Conservation (phyloP, 805 yeast species). For the Hanseniaspora occidentalis region DNA sequence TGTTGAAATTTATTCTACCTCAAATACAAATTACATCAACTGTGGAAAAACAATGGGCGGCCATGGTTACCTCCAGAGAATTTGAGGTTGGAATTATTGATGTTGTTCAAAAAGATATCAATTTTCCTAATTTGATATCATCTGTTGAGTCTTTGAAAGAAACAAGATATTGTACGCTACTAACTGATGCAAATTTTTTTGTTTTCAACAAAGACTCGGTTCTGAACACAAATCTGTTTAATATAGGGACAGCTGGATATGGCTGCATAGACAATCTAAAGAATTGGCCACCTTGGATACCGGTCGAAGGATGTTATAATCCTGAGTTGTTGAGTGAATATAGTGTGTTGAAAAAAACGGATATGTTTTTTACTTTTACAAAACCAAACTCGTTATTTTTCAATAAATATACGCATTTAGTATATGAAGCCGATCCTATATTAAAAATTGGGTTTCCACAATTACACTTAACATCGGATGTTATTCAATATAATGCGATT, state of each 20-base stretch:
- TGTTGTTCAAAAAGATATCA: constrained; percentile 28
- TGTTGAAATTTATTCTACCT: constrained; percentile 45
- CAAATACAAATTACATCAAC: constrained; percentile 46
- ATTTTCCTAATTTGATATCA: constrained; percentile 16
- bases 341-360: constrained; percentile 38
- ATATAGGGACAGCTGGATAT: constrained; percentile 17
- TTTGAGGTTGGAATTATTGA: constrained; percentile 42
- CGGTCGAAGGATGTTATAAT: constrained; percentile 48
- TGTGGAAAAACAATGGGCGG: constrained; percentile 33
- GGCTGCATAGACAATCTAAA: constrained; percentile 17
- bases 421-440: constrained; percentile 19
- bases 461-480: constrained; percentile 39
- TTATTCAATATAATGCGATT: constrained; percentile 43
- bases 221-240: constrained; percentile 14
- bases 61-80: constrained; percentile 43
- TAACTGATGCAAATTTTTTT: constrained; percentile 44
- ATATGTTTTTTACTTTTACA: constrained; percentile 36
- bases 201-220: constrained; percentile 33
- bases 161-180: constrained; percentile 40
- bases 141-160: constrained; percentile 33
- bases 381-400: constrained; percentile 42
- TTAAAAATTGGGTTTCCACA: constrained; percentile 30
- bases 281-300: constrained; percentile 59
- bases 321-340: constrained; percentile 30
- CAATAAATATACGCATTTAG: constrained; percentile 18